Base-by-base conservation (phyloP, 2,329 filamentous ascomycete species). In the Alternaria triticimaculans region DNA sequence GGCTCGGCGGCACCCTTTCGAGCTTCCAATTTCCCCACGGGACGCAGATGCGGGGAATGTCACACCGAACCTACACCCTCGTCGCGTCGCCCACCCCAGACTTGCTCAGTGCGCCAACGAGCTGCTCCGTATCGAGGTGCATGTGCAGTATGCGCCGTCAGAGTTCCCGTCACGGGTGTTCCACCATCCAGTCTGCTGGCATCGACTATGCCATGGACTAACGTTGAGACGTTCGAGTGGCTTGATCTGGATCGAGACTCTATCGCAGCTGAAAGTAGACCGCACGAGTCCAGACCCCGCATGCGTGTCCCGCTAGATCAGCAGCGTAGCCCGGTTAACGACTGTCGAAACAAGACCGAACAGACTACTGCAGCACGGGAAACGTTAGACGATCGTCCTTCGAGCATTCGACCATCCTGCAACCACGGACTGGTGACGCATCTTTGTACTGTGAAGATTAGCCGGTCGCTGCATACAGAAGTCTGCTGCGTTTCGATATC, bases 331-430 rank as follows among this genome's bases (percentile, higher is more conserved):
- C 56, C 59, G 59, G 59, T 44, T 65, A 67, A 60, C 50, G 51
- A 61, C 55, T 63, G 21, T 63, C 63, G 60, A 66, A 41, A 15
- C 14, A 11, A 25, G 4, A 2, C 48, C 28, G n/a, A n/a, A 14
- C 12, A 49, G 45, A 43, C 41, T 57, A 53, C 25, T 28, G 23
- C 51, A 28, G n/a, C n/a, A 6, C 62, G 60, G 63, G 48, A 68
- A 62, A 66, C 58, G 60, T 64, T 68, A 66, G 62, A 68, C 58
- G 63, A 64, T 64, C 33, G 18, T 37, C 33, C 11, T 37, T 11
- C 18, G 20, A 48, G n/a, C 41, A 37, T 25, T 55, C 49, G 23
- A 8, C 33, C 3, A 48, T 41, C 37, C 28, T 46, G 46, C 51
- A 50, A 33, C 20, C 41, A 45, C 18, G 6, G 15, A 20, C 18